A percentile compares a stretch with the other conserved stretches of the same genome.
Evolutionary conservation across 768 basidiomycete species (phyloP).

Genomic region (Russula olivacea): DNA sequence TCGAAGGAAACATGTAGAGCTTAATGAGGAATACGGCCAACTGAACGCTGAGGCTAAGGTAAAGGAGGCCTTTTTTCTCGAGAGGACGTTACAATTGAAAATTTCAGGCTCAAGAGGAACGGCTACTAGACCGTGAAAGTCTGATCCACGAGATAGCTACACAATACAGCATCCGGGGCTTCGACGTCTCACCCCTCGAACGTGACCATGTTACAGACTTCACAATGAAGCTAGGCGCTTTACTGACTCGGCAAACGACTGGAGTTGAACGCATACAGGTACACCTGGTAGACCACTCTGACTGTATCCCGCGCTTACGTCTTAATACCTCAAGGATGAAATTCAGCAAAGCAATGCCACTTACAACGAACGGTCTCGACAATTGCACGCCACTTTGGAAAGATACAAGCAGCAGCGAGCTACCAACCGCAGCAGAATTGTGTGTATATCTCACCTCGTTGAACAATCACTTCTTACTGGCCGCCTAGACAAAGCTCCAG

Average conservation of each 20-base stretch:
- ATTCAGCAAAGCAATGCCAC: conserved; percentile 53
- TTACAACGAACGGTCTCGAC: conserved; percentile 53
- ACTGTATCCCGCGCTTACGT: not conserved
- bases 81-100: not conserved
- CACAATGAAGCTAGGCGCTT: conserved; percentile 53
- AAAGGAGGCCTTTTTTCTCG: conserved; percentile 2
- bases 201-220: conserved; percentile 71
- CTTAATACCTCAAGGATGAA: conserved; percentile 41
- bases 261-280: conserved; percentile 70
- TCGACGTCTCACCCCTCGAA: conserved; percentile 61
- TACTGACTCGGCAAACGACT: conserved; percentile 54
- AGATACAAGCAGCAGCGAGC: conserved; percentile 49
- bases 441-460: conserved; percentile 30
- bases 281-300: conserved; percentile 12
- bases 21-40: conserved; percentile 58
- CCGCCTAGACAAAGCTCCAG: conserved; percentile 35
- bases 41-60: conserved; percentile 73
- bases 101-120: conserved; percentile 63
- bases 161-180: conserved; percentile 69
- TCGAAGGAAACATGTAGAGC: conserved; percentile 48
- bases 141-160: conserved; percentile 64
- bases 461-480: not conserved
- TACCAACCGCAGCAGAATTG: conserved; percentile 52
- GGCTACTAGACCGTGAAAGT: conserved; percentile 64
- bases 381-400: conserved; percentile 51